Conservation (phyloP, 2,329 filamentous ascomycete genomes). For the Pseudogymnoascus sp. region DNA sequence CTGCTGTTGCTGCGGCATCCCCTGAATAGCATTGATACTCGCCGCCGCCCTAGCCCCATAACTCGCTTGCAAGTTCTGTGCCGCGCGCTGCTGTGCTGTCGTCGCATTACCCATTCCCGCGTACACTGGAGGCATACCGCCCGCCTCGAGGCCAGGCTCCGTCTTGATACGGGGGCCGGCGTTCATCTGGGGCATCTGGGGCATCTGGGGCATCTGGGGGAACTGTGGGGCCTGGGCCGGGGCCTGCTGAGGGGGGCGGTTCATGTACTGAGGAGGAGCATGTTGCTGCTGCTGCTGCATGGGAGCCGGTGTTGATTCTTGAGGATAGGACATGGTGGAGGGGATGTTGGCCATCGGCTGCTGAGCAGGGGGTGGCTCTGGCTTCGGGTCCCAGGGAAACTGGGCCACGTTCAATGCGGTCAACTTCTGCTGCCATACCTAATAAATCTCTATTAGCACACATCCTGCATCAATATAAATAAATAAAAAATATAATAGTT, state of each 20-base stretch:
- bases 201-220: conserved; percentile 13
- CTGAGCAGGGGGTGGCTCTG: conserved; percentile 45
- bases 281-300: conserved; percentile 16
- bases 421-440: conserved; percentile 94
- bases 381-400: conserved; percentile 93
- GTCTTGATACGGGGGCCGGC: conserved; percentile 32
- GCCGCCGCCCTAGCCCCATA: conserved; percentile 58
- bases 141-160: conserved; percentile 34
- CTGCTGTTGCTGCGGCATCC: conserved; percentile 23
- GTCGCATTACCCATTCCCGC: conserved; percentile 21
- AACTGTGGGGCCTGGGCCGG: conserved; percentile 10
- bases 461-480: conserved; percentile 12
- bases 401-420: conserved; percentile 74
- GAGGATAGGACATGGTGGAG: conserved; percentile 24
- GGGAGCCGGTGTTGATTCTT: conserved; percentile 20
- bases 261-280: conserved; percentile 2
- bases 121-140: not conserved
- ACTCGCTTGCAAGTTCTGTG: conserved; percentile 47
- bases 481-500: conserved; percentile 4
- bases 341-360: conserved; percentile 26
- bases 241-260: conserved; percentile 10
- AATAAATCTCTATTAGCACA: conserved; percentile 22
- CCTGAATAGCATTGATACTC: conserved; percentile 54
- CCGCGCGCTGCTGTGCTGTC: conserved; percentile 46
- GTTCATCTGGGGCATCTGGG: conserved; percentile 13